phyloP scores from a whole-genome alignment of 2,329 filamentous ascomycete species.

The Fusarium humuli region DNA sequence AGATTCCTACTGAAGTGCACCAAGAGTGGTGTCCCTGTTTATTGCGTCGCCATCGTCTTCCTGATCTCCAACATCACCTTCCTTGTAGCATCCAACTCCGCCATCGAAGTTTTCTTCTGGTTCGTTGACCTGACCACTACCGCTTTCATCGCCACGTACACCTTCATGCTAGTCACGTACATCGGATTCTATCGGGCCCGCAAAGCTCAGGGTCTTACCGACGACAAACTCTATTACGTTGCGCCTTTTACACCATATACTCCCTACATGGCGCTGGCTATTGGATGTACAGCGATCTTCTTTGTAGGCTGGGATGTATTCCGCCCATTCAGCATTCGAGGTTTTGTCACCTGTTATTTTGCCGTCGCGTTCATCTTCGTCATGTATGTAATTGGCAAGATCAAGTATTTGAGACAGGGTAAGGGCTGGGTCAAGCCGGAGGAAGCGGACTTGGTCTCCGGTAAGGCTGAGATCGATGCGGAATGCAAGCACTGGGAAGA shows the following conservation, averaged over 20 bases:
- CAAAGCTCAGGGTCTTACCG: constrained; percentile 59
- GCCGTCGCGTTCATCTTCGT: constrained; percentile 66
- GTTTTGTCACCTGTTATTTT: constrained; percentile 66
- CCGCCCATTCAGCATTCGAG: constrained; percentile 59
- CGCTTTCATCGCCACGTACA: constrained; percentile 67
- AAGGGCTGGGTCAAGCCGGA: constrained; percentile 14
- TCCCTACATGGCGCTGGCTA: constrained; percentile 59
- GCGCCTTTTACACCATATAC: constrained; percentile 61
- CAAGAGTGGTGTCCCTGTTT: constrained; percentile 67
- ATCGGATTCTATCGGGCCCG: constrained; percentile 61
- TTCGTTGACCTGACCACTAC: constrained; percentile 66
- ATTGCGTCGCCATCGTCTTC: constrained; percentile 60
- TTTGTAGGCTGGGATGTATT: constrained; percentile 70
- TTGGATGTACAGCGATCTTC: constrained; percentile 62
- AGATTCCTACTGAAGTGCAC: constrained; percentile 67
- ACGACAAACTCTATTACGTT: constrained; percentile 61
- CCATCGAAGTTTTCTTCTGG: constrained; percentile 62
- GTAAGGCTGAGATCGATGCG: constrained; percentile 73
- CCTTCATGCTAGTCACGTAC: constrained; percentile 55
- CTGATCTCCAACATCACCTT: constrained; percentile 62
- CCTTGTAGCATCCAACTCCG: constrained; percentile 59
- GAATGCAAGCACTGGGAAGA: constrained; percentile 58
- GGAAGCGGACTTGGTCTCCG: constrained; percentile 53
- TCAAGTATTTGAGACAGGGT: constrained; percentile 52
- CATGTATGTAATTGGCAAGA: constrained; percentile 54